Base-by-base conservation (phyloP, 768 basidiomycete species). In the Mycena amicta region DNA sequence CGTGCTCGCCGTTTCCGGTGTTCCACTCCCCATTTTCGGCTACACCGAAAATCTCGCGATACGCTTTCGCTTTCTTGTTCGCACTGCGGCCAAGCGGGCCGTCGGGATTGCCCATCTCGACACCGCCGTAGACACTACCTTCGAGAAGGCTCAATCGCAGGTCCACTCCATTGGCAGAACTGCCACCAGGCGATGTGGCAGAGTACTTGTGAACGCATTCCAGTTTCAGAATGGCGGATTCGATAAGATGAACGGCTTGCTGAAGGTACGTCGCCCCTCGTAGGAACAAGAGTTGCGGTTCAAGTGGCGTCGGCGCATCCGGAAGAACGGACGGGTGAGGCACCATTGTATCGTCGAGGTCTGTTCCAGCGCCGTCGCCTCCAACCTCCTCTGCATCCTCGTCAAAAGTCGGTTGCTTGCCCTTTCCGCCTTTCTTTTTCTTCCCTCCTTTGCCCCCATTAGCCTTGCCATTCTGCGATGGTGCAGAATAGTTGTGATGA, bases 261-360 rank as follows among this genome's bases (percentile, higher is more conserved):
- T 92, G 91, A 2, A 95, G 80, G 72, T 91, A 88, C 2, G 92
- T 86, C 3, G 91, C 87, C 2, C 89, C 93, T 46, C 93, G 87
- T 27, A 92, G 77, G 75, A 95, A 95, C 28, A 93, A 73, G 23
- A 91, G 75, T 66, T 95, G 93, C 0, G 86, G 87, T 68, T 95
- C 93, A 55, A 95, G 85, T 33, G 94, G 91, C 56, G 93, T 90
- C 0, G 93, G 93, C 12, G 91, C 88, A 61, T 89, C 86, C 4
- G 89, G 87, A 3, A 85, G 80, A 29, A 85, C 81, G 5, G 90
- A 92, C 3, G 89, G 86, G 67, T 92, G 91, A n/a, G 87, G 70
- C 37, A 79, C 70, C 0, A 76, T 74, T 51, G 84, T 87, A 5
- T 60, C 62, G 16, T 64, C 62, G 26, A 33, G 39, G 33, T 53